Evolutionary conservation across 192 early-diverging fungal species (phyloP).

Genomic region (Phycomyces nitens): DNA sequence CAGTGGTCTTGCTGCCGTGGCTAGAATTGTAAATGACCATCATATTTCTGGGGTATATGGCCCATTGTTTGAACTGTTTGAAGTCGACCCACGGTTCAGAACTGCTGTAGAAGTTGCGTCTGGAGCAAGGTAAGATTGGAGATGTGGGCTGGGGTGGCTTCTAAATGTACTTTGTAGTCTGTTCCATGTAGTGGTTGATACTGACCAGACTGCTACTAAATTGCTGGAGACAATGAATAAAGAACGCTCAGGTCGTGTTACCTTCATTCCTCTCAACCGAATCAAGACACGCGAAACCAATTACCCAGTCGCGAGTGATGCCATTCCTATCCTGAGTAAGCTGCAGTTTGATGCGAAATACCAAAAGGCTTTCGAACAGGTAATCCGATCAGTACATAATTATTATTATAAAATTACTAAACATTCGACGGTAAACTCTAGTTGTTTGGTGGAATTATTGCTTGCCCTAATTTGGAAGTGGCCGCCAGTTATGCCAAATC

Average conservation of each 20-base stretch:
- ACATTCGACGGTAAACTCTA: too few relatives aligned
- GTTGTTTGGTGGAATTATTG: constrained; percentile 88
- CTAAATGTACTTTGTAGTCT: constrained; percentile 50
- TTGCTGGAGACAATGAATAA: constrained; percentile 59
- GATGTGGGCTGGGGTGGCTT: not conserved
- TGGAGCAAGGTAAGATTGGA: constrained; percentile 55
- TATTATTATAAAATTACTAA: too few relatives aligned
- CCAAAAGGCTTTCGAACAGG: constrained; percentile 79
- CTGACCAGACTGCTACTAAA: constrained; percentile 80
- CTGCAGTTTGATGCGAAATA: constrained; percentile 69
- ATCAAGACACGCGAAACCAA: constrained; percentile 56
- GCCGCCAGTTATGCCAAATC: constrained; percentile 74
- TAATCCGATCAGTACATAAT: constrained; percentile 15
- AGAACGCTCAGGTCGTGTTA: constrained; percentile 78
- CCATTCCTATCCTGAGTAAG: constrained; percentile 79
- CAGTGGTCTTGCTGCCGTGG: constrained; percentile 72
- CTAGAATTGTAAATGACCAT: constrained; percentile 61
- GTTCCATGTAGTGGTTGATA: constrained; percentile 96
- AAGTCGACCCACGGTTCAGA: constrained; percentile 77
- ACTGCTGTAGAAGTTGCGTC: constrained; percentile 89
- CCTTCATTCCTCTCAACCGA: constrained; percentile 94
- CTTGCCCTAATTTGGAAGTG: constrained; percentile 80
- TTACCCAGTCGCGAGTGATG: constrained; percentile 68
- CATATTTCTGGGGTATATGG: constrained; percentile 80
- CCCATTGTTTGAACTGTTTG: constrained; percentile 88